phyloP scores from a whole-genome alignment of 2,329 filamentous ascomycete genomes.

The Emergomyces pasteurianus region DNA sequence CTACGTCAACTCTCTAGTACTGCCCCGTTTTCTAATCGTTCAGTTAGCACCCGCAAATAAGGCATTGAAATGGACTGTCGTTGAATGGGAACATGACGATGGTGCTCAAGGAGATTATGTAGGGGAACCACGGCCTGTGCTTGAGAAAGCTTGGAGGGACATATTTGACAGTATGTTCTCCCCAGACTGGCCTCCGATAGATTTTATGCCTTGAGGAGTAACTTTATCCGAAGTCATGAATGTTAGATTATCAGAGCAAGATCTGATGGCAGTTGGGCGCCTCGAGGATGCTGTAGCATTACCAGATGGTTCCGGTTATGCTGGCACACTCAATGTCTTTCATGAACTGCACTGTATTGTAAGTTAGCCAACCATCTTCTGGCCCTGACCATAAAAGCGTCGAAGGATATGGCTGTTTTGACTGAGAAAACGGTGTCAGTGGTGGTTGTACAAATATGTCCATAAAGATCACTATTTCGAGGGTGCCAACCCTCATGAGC shows the following conservation, averaged over 20 bases:
- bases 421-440: neutral
- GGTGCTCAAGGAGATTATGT: neutral
- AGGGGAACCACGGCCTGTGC: neutral
- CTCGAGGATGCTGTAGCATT: neutral
- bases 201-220: neutral
- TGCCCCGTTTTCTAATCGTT: neutral
- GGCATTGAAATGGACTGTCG: neutral
- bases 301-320: neutral
- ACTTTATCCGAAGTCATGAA: neutral
- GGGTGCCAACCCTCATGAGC: neutral
- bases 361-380: neutral
- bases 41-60: neutral
- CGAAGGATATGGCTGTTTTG: neutral
- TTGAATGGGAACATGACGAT: conserved; percentile 1
- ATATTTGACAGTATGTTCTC: neutral
- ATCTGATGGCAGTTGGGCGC: neutral
- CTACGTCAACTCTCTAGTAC: neutral
- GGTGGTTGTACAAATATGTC: neutral
- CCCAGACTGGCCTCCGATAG: neutral
- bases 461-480: neutral
- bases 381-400: neutral
- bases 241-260: neutral
- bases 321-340: neutral
- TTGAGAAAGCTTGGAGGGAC: neutral
- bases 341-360: neutral